phyloP scores from a whole-genome alignment of 441 rosid genomes.

The Biscutella laevigata region DNA sequence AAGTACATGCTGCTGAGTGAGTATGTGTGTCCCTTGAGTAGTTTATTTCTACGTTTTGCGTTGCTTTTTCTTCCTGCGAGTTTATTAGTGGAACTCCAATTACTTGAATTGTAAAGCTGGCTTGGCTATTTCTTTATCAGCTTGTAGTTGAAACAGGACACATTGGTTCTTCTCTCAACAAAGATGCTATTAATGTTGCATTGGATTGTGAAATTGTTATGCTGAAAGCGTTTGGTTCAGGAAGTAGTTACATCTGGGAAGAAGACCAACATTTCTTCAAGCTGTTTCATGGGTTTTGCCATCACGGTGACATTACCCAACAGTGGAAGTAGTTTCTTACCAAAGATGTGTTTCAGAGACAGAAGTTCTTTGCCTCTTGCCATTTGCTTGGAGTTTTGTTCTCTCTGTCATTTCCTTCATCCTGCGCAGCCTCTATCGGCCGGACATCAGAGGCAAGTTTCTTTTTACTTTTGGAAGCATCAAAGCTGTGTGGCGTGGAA shows the following conservation, averaged over 20 bases:
- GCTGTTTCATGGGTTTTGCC: slow-evolving; percentile 29
- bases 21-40: background rate
- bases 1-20: background rate
- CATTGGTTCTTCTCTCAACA: background rate
- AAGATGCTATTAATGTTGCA: background rate
- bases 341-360: slow-evolving; percentile 23
- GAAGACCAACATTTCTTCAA: slow-evolving; percentile 24
- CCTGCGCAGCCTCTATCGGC: slow-evolving; percentile 27
- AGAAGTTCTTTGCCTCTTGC: slow-evolving; percentile 26
- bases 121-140: slow-evolving; percentile 1
- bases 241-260: slow-evolving; percentile 20
- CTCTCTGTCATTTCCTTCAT: slow-evolving; percentile 25
- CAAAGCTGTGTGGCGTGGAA: background rate
- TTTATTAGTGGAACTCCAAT: background rate
- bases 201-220: slow-evolving; percentile 14
- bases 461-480: background rate
- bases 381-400: slow-evolving; percentile 30
- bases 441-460: slow-evolving; percentile 35
- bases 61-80: background rate
- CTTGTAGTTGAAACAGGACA: background rate
- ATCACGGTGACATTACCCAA: slow-evolving; percentile 21
- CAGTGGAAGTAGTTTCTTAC: slow-evolving; percentile 25
- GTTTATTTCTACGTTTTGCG: too few relatives aligned
- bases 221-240: slow-evolving; percentile 7
- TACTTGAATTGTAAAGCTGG: background rate